Percentiles rank a stretch among this genome's conserved stretches.
These are phyloP conservation scores for Phytophthora europaea DNA, from an alignment of 352 stramenopile species.

Conservation along the genomic window DNA sequence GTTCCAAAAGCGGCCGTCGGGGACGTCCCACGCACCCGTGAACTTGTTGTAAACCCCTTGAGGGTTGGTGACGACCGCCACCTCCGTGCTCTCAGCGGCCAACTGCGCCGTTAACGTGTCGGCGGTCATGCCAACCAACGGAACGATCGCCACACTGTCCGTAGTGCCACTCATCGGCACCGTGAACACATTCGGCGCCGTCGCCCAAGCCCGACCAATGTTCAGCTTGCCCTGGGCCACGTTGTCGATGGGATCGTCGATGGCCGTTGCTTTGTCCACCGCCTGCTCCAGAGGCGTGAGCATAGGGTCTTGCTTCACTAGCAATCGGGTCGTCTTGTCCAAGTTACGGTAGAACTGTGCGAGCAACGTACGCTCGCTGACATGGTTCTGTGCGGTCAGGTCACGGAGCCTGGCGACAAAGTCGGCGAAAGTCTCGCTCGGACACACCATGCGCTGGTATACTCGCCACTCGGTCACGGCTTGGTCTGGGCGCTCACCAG, in stretches of 20 bases:
- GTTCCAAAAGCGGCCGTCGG: neutral
- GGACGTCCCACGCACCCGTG: neutral
- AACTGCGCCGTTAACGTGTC: neutral
- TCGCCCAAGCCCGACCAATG: neutral
- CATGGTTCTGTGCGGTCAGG: no score
- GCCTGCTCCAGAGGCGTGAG: neutral
- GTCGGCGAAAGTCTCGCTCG: no score
- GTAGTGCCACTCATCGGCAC: no score
- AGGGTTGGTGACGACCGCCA: neutral
- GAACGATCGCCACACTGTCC: neutral
- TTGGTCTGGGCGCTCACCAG: neutral
- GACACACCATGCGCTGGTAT: no score
- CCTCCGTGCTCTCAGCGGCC: neutral
- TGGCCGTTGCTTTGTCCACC: neutral
- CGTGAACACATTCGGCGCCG: no score
- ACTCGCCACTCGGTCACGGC: no score
- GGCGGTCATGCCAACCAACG: neutral
- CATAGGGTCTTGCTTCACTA: neutral
- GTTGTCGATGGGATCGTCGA: neutral
- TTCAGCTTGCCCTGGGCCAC: neutral
- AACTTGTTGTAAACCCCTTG: neutral
- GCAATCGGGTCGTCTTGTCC: neutral
- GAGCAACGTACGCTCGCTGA: neutral
- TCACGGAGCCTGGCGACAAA: no score
- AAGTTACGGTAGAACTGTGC: neutral